These are phyloP conservation scores for Anethum foeniculum DNA, from an alignment of 140 eudicot genomes.

Conservation along the genomic window DNA sequence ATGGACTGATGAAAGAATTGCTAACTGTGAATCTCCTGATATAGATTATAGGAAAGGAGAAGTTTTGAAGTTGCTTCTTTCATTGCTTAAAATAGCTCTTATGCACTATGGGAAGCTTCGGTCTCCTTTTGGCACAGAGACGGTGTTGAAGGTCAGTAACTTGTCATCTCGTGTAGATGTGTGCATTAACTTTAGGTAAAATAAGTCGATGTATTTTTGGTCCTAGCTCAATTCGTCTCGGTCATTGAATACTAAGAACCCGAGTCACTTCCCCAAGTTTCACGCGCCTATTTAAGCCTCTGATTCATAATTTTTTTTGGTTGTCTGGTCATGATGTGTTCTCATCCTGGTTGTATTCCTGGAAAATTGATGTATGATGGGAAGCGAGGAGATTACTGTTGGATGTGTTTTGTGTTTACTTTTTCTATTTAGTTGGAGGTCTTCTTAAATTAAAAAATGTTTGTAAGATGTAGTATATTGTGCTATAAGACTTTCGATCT, in stretches of 20 bases:
- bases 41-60: constrained; percentile 45
- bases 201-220: not conserved
- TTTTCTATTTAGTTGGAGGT: not conserved
- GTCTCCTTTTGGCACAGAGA: constrained; percentile 79
- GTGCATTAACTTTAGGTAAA: not conserved
- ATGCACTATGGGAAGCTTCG: constrained; percentile 93
- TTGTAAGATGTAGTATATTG: not conserved
- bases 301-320: not conserved
- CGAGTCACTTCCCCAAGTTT: not conserved
- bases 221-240: not conserved
- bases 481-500: not conserved
- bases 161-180: not conserved
- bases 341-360: not conserved
- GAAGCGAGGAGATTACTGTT: not conserved
- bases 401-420: not conserved
- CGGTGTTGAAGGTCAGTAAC: constrained; percentile 48
- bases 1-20: constrained; percentile 89
- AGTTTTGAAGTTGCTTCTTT: constrained; percentile 61
- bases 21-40: constrained; percentile 38
- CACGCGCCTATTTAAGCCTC: not conserved
- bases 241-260: not conserved
- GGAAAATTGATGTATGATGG: not conserved
- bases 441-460: not conserved
- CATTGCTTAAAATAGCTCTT: constrained; percentile 75
- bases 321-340: not conserved